Base-by-base conservation (phyloP, 2,329 filamentous ascomycete species). In the Aspergillus thermomutatus region DNA sequence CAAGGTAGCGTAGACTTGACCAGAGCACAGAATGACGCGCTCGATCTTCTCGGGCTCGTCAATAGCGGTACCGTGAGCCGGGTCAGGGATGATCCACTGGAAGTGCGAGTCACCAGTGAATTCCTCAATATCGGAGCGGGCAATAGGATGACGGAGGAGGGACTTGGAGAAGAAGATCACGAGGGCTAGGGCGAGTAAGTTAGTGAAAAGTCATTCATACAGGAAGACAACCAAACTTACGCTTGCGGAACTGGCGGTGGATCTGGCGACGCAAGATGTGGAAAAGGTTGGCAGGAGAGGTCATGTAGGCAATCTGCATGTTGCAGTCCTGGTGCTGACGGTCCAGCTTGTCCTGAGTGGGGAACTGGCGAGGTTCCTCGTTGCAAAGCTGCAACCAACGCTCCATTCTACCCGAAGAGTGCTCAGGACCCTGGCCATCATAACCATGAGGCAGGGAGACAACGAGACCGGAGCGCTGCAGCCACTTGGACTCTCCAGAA, bases 261-360 rank as follows among this genome's bases (percentile, higher is more conserved):
- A 99, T 96, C 81, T 99, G 94, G 77, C 94, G 87, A 74, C 94
- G 90, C 62, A 99, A 85, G 65, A 94, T 87, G 79, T 99, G 94
- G 88, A 99, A 99, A 74, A 95, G 77, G 78, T 99, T 99, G 64
- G 93, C 85, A 27, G 94, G 94, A 49, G 89, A 90, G n/a, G 94
- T 99, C 86, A 95, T 92, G 82, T 94, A 96, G 55, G 88, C 92
- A 74, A 99, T 89, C 80, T 99, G 94, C 87, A 99, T 96, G 81
- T 99, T 99, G 83, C 92, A 96, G 80, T 99, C 94, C 80, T 99
- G 94, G 81, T 99, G 94, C 79, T 97, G 94, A 66, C 94, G 91
- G 54, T 95, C 88, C 59, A 97, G 86, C 82, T 94, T 97, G 64
- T 96, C 92, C 31, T 84, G 82, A 1, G 86, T 83, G 53, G 94